Evolutionary conservation across 345 rosid genomes (phyloP).

Genomic region (Rhodamnia rubescens): DNA sequence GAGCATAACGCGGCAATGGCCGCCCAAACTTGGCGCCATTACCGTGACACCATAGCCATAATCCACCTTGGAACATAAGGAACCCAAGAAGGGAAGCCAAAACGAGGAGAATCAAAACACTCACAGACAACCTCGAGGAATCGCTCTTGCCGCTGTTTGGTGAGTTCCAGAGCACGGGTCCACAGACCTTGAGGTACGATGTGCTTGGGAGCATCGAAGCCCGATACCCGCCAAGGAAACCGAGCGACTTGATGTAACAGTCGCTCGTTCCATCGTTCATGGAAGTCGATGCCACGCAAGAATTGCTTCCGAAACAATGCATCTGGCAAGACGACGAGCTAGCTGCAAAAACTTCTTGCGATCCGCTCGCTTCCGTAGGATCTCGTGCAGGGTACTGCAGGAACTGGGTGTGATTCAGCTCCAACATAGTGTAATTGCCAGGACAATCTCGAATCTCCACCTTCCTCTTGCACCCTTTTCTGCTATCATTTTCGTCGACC

Average conservation of each 20-base stretch:
- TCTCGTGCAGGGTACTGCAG: slow-evolving; percentile 18
- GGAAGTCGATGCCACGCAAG: slow-evolving; percentile 48
- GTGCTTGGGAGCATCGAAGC: slow-evolving; percentile 50
- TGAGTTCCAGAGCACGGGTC: slow-evolving; percentile 29
- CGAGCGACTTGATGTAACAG: slow-evolving; percentile 29
- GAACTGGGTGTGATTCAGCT: slow-evolving; percentile 35
- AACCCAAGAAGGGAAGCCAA: slow-evolving; percentile 26
- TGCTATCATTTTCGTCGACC: slow-evolving; percentile 28
- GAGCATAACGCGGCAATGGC: slow-evolving; percentile 38
- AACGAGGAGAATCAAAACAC: slow-evolving; percentile 30
- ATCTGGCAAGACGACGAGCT: slow-evolving; percentile 43
- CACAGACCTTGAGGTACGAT: slow-evolving; percentile 56
- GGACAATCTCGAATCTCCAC: slow-evolving; percentile 38
- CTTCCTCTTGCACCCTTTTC: slow-evolving; percentile 55
- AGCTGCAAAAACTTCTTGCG: slow-evolving; percentile 22
- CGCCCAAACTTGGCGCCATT: slow-evolving; percentile 25
- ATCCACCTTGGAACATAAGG: slow-evolving; percentile 29
- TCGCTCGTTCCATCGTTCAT: slow-evolving; percentile 48
- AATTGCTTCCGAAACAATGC: slow-evolving; percentile 33
- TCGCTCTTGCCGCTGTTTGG: neutral
- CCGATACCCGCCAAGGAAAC: slow-evolving; percentile 36
- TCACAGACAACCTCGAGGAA: slow-evolving; percentile 6
- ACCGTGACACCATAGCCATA: slow-evolving; percentile 55
- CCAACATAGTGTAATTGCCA: slow-evolving; percentile 38
- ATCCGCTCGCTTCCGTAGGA: slow-evolving; percentile 15